Conservation (phyloP, 176 grass and related monocot species). For the Oryza punctata region DNA sequence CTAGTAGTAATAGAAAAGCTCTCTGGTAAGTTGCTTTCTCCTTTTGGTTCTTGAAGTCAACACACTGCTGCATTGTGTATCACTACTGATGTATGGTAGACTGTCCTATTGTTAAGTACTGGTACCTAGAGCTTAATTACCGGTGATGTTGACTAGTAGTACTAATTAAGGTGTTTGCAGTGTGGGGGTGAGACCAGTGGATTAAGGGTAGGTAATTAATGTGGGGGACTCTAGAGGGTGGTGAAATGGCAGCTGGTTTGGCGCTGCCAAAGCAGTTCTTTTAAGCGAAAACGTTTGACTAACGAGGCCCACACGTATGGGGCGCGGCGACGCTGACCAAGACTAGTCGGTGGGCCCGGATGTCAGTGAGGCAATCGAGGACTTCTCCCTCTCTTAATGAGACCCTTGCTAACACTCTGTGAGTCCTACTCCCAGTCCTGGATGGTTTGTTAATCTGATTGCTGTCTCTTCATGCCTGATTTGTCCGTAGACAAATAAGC, state of each 20-base stretch:
- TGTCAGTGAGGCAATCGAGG: background rate
- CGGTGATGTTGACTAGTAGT: slow-evolving; percentile 18
- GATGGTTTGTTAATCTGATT: slow-evolving; percentile 13
- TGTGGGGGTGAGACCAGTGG: background rate
- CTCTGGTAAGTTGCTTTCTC: background rate
- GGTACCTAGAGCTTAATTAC: background rate
- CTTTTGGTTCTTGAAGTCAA: slow-evolving; percentile 27
- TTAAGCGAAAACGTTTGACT: slow-evolving; percentile 35
- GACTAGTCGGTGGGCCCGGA: background rate
- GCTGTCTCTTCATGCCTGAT: background rate
- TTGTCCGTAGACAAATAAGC: background rate
- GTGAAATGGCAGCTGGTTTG: slow-evolving; percentile 45
- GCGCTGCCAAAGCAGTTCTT: slow-evolving; percentile 38
- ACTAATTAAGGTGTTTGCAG: background rate
- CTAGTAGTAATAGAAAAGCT: background rate
- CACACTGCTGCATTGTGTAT: background rate
- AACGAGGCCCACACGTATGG: slow-evolving; percentile 6
- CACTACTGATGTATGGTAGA: background rate
- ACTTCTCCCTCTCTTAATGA: background rate
- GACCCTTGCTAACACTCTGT: background rate
- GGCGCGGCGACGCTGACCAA: slow-evolving; percentile 30
- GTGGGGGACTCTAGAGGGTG: slow-evolving; percentile 5
- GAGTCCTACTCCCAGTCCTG: background rate
- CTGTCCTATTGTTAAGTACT: background rate
- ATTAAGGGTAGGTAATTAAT: slow-evolving; percentile 18